Evolutionary conservation across 345 rosid species (phyloP).

Genomic region (Heritiera littoralis): DNA sequence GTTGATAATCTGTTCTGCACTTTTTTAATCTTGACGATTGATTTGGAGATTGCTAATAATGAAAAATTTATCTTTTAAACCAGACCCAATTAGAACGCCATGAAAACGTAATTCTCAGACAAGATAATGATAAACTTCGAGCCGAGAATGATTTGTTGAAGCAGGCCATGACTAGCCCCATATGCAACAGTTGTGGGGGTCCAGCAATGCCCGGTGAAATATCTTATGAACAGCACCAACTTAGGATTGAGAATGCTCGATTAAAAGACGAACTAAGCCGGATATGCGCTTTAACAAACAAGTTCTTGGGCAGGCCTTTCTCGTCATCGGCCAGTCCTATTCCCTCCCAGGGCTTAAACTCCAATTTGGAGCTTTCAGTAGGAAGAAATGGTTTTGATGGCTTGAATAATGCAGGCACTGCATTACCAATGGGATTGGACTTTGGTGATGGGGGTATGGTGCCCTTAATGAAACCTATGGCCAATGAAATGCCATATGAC

Average conservation of each 20-base stretch:
- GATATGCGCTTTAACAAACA: slow-evolving; percentile 48
- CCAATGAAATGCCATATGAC: slow-evolving; percentile 32
- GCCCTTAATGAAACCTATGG: slow-evolving; percentile 29
- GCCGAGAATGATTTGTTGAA: slow-evolving; percentile 59
- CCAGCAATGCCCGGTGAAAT: slow-evolving; percentile 43
- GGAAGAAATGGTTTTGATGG: slow-evolving; percentile 40
- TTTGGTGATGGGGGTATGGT: slow-evolving; percentile 26
- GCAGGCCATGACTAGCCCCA: slow-evolving; percentile 47
- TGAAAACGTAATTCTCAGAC: slow-evolving; percentile 57
- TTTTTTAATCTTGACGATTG: neutral
- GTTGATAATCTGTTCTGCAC: neutral
- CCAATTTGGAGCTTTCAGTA: slow-evolving; percentile 36
- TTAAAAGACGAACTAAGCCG: slow-evolving; percentile 57
- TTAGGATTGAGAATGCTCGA: slow-evolving; percentile 62
- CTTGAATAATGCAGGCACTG: slow-evolving; percentile 3
- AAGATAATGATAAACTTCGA: slow-evolving; percentile 69
- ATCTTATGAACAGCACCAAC: slow-evolving; percentile 53
- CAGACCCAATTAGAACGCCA: slow-evolving; percentile 81
- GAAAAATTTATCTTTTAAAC: slow-evolving; percentile 7
- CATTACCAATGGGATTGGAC: slow-evolving; percentile 37
- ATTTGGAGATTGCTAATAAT: neutral
- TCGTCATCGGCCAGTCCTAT: slow-evolving; percentile 34
- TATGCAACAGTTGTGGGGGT: slow-evolving; percentile 72
- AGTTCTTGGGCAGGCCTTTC: slow-evolving; percentile 57
- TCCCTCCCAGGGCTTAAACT: slow-evolving; percentile 35